Base-by-base conservation (phyloP, 306 rosid genomes). In the Amphicarpaea edgeworthii region DNA sequence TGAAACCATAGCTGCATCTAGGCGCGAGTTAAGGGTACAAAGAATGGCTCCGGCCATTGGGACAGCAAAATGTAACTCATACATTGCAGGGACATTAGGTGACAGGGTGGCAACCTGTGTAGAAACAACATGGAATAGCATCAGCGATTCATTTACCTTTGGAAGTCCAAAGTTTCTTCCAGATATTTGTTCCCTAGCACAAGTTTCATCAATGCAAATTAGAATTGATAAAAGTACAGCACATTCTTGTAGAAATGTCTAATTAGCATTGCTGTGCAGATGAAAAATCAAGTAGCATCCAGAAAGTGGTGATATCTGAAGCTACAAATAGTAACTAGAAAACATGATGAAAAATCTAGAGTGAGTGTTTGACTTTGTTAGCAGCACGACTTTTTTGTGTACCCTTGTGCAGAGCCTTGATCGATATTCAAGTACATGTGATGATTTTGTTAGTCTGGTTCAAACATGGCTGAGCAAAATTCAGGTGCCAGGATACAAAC, bases 1-100 rank as follows among this genome's bases (percentile, higher is more conserved):
- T 14, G 96, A 82, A 30, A 87, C 49, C 90, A 85, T 88, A 3
- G 87, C 34, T 15, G 88, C 87, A 53, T 91, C 93, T 12, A 78
- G 83, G 59, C 96, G 97, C 6, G 88, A 23, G 67, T 94, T 94
- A 46, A 94, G 87, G 15, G 93, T 83, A 32, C 96, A 88, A 14
- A 94, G 85, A 80, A 94, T 73, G 59, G 89, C 96, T 50, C 96
- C 98, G 0, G 97, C 89, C 97, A 94, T 94, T 72, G 97, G 98
- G 41, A 86, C 97, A 60, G 95, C 93, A 73, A 94, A 94, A 73
- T 94, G 98, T n/a, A 94, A 83, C 88, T 94, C 98, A 75, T 87
- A 86, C 97, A 91, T 90, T 61, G 98, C 95, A 40, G 96, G 96
- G 57, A 88, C 86, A 85, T 94, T 91, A 1, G 97, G 98, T 1